Percentiles rank a stretch among this genome's conserved stretches.
Conservation (phyloP, 768 basidiomycete species). For the Ramaria sp. region DNA sequence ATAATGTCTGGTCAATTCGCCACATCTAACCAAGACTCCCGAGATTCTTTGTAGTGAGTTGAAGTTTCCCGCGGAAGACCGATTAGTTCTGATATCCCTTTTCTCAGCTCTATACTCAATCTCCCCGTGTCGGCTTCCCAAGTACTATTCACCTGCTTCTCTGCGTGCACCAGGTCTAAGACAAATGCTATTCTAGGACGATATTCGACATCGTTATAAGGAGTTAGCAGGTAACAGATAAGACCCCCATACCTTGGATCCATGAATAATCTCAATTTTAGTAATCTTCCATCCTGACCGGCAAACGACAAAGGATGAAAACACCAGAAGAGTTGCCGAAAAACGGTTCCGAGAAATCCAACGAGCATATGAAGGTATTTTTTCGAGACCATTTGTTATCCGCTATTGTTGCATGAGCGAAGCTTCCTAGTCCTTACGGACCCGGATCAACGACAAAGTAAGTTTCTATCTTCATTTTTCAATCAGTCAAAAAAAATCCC, state of each 20-base stretch:
- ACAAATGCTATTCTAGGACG: conserved; percentile 23
- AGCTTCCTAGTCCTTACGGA: conserved; percentile 53
- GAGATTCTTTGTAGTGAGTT: conserved; percentile 10
- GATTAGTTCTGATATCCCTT: not conserved
- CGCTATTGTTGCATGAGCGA: not conserved
- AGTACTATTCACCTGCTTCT: not conserved
- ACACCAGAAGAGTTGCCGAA: conserved; percentile 45
- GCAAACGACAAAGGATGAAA: conserved; percentile 40
- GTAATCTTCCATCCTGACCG: conserved; percentile 82
- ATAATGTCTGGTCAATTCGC: not conserved
- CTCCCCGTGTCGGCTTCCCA: conserved; percentile 48
- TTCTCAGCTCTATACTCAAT: conserved; percentile 54
- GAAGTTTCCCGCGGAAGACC: not conserved
- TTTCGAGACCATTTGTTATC: conserved; percentile 7
- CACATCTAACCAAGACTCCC: not conserved
- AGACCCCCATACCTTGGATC: not conserved
- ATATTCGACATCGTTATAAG: conserved; percentile 67
- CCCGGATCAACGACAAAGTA: conserved; percentile 46
- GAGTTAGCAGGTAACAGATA: conserved; percentile 36
- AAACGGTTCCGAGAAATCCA: conserved; percentile 66
- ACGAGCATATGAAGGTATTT: conserved; percentile 67
- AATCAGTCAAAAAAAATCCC: conserved; percentile 15
- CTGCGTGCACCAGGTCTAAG: not conserved
- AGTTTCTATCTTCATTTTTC: conserved; percentile 13
- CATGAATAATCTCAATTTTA: not conserved